Percentiles rank a stretch among this genome's conserved stretches.
Evolutionary conservation across 2,329 filamentous ascomycete genomes (phyloP).

Genomic region (Diplodia intermedia): DNA sequence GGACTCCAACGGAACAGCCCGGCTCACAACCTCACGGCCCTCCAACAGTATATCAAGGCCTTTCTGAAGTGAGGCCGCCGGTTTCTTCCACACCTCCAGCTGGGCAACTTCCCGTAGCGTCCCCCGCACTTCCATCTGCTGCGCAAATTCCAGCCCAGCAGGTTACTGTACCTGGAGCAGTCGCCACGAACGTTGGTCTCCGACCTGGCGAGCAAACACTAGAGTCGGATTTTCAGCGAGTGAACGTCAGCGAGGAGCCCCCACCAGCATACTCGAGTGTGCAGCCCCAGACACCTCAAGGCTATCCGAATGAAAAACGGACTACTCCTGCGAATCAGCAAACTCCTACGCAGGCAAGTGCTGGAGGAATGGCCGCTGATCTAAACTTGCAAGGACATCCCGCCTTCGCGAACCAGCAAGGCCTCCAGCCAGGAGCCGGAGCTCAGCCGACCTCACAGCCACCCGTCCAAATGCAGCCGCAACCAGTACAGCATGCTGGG

Average conservation of each 20-base stretch:
- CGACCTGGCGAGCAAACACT: conserved; percentile 64
- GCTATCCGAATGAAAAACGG: conserved; percentile 80
- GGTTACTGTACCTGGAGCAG: conserved; percentile 44
- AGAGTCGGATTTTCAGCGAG: conserved; percentile 83
- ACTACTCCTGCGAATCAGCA: conserved; percentile 53
- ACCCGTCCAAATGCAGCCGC: conserved; percentile 45
- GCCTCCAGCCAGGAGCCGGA: conserved; percentile 46
- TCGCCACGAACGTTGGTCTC: conserved; percentile 6
- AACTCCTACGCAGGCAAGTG: conserved; percentile 40
- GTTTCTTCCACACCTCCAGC: conserved; percentile 9
- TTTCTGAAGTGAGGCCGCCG: conserved; percentile 66
- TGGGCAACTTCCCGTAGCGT: conserved; percentile 34
- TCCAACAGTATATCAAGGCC: conserved; percentile 89
- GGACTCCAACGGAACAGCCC: conserved; percentile 93
- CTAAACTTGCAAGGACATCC: conserved; percentile 70
- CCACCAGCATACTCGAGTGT: conserved; percentile 96
- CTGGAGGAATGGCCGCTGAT: conserved; percentile 44
- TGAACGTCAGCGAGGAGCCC: conserved; percentile 81
- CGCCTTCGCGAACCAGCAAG: conserved; percentile 80
- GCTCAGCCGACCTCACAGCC: conserved; percentile 55
- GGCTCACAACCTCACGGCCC: conserved; percentile 87
- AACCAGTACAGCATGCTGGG: conserved; percentile 56
- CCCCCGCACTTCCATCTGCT: conserved; percentile 46
- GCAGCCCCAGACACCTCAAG: conserved; percentile 53
- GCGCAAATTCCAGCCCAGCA: conserved; percentile 46